phyloP scores from a whole-genome alignment of 192 early-diverging fungal species.

The Umbelopsis sp. region DNA sequence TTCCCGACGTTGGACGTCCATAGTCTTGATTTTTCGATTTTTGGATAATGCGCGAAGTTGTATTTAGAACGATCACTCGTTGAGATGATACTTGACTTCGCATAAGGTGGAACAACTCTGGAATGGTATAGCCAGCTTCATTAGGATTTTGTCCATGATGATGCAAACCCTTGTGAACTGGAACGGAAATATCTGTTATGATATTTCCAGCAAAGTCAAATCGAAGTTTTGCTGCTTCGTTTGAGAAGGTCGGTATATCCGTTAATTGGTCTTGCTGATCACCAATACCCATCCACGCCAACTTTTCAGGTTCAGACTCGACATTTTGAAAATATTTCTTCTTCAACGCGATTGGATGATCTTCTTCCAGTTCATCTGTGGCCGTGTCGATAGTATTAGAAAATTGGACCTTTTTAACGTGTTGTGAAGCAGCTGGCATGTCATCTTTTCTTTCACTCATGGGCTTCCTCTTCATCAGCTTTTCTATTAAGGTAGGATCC shows the following conservation, averaged over 20 bases:
- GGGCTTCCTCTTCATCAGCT: slow-evolving; percentile 48
- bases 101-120: slow-evolving; percentile 79
- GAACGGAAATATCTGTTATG: slow-evolving; percentile 55
- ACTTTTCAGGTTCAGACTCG: slow-evolving; percentile 61
- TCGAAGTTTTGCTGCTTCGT: slow-evolving; percentile 55
- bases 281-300: slow-evolving; percentile 65
- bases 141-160: slow-evolving; percentile 89
- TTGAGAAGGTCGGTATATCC: slow-evolving; percentile 10
- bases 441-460: slow-evolving; percentile 27
- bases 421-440: slow-evolving; percentile 3
- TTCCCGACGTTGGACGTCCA: slow-evolving; percentile 31
- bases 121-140: slow-evolving; percentile 82
- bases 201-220: slow-evolving; percentile 83
- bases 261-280: slow-evolving; percentile 24
- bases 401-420: slow-evolving; percentile 21
- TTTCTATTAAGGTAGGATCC: slow-evolving; percentile 64
- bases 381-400: slow-evolving; percentile 18
- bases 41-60: slow-evolving; percentile 59
- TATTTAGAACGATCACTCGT: slow-evolving; percentile 66
- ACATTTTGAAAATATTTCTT: slow-evolving; percentile 56
- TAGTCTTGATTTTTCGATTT: slow-evolving; percentile 41
- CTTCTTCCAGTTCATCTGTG: slow-evolving; percentile 33
- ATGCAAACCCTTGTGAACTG: slow-evolving; percentile 73
- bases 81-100: slow-evolving; percentile 83
- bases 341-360: slow-evolving; percentile 49